Evolutionary conservation across 2,329 filamentous ascomycete genomes (phyloP).

Genomic region (Moelleriella libera): DNA sequence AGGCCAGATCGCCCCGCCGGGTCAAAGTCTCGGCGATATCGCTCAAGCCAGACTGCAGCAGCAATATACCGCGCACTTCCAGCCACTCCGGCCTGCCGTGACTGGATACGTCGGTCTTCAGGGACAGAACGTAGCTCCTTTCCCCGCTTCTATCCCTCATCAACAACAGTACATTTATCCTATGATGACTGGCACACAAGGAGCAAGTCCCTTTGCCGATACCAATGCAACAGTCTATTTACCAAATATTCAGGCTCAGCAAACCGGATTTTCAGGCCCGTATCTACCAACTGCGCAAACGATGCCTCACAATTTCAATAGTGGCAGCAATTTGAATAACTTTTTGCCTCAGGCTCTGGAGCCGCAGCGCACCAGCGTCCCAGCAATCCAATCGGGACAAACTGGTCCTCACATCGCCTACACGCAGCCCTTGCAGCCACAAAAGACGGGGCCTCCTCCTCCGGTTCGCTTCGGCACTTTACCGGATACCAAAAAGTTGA

Average conservation of each 20-base stretch:
- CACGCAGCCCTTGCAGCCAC: conserved; percentile 30
- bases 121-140: conserved; percentile 23
- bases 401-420: conserved; percentile 38
- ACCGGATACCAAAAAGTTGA: conserved; percentile 58
- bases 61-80: conserved; percentile 36
- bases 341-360: conserved; percentile 46
- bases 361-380: conserved; percentile 42
- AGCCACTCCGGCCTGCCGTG: conserved; percentile 25
- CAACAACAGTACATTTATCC: conserved; percentile 27
- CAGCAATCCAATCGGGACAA: conserved; percentile 31
- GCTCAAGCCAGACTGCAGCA: conserved; percentile 52
- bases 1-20: conserved; percentile 51
- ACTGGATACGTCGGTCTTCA: conserved; percentile 20
- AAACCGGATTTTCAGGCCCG: conserved; percentile 42
- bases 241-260: conserved; percentile 41
- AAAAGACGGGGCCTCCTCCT: conserved; percentile 55
- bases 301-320: conserved; percentile 28
- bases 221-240: conserved; percentile 25
- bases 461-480: conserved; percentile 79
- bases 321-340: conserved; percentile 35
- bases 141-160: conserved; percentile 16
- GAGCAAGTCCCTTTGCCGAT: conserved; percentile 25
- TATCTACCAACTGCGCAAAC: conserved; percentile 21
- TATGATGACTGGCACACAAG: conserved; percentile 31
- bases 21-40: conserved; percentile 65